These are phyloP conservation scores for Umbelopsis ramanniana DNA, from an alignment of 192 early-diverging fungal genomes.

Conservation along the genomic window DNA sequence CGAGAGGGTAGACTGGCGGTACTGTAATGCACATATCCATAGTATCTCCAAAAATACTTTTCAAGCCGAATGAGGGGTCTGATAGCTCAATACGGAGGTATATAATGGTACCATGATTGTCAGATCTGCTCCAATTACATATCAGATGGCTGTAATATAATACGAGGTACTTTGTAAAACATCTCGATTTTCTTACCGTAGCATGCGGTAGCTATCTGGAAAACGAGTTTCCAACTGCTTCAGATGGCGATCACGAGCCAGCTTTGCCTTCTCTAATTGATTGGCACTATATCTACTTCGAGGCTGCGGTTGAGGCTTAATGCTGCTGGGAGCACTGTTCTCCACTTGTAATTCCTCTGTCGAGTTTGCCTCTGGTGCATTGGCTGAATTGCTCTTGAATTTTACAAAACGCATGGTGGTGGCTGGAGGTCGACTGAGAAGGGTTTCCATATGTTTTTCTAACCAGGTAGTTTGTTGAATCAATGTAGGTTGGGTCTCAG, in stretches of 20 bases:
- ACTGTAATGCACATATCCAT: constrained; percentile 11
- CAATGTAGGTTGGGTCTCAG: not conserved
- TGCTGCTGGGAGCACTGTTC: not conserved
- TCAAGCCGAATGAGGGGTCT: not conserved
- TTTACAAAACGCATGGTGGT: constrained; percentile 7
- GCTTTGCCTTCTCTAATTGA: constrained; percentile 5
- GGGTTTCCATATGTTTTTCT: not conserved
- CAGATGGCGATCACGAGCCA: not conserved
- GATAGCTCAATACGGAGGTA: not conserved
- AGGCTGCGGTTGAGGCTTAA: not conserved
- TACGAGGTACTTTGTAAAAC: not conserved
- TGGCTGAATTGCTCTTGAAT: not conserved
- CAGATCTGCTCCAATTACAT: not conserved
- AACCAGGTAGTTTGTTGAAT: not conserved
- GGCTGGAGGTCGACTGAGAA: not conserved
- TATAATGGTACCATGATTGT: not conserved
- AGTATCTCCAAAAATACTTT: not conserved
- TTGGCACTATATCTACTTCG: not conserved
- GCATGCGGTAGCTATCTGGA: constrained; percentile 17
- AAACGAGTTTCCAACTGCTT: constrained; percentile 13
- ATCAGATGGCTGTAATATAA: not conserved
- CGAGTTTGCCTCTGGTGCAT: not conserved
- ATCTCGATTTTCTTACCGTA: not conserved
- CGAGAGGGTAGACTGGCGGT: not conserved
- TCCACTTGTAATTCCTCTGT: not conserved